Evolutionary conservation across 2,329 filamentous ascomycete genomes (phyloP).

Genomic region (Xenoacremonium recifei): DNA sequence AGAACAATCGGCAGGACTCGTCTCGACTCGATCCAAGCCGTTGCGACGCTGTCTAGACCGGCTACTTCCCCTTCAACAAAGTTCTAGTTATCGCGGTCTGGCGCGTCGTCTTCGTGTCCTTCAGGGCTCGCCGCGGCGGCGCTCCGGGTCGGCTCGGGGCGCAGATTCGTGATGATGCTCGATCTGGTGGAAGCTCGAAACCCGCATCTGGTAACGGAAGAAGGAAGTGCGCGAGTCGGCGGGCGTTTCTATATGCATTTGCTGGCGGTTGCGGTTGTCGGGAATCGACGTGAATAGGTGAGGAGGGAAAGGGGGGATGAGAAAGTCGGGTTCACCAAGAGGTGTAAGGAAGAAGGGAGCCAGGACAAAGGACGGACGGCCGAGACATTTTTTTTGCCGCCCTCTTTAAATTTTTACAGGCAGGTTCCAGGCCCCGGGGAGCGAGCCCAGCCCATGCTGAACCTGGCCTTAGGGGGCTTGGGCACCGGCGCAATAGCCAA

Average conservation of each 20-base stretch:
- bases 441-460: slow-evolving; percentile 3
- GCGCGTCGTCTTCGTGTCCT: slow-evolving; percentile 17
- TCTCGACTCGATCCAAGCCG: slow-evolving; percentile 10
- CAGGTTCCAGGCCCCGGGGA: slow-evolving; percentile 2
- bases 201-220: slow-evolving; percentile 58
- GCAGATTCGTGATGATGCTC: slow-evolving; percentile 49
- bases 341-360: slow-evolving; percentile 21
- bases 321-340: slow-evolving; percentile 24
- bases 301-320: slow-evolving; percentile 12
- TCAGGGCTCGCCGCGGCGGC: slow-evolving; percentile 54
- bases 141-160: slow-evolving; percentile 57
- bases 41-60: not conserved
- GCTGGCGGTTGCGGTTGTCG: slow-evolving; percentile 26
- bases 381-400: slow-evolving; percentile 17
- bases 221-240: slow-evolving; percentile 44
- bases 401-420: slow-evolving; percentile 18
- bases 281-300: slow-evolving; percentile 14
- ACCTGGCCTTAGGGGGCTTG: not conserved
- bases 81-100: too few species aligned
- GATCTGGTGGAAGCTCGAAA: slow-evolving; percentile 47
- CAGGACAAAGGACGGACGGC: slow-evolving; percentile 6
- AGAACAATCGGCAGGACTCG: not conserved
- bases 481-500: not conserved
- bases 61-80: too few species aligned
- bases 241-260: slow-evolving; percentile 57